Evolutionary conservation across 352 stramenopile genomes (phyloP).

Genomic region (Phytopythium helicoides): DNA sequence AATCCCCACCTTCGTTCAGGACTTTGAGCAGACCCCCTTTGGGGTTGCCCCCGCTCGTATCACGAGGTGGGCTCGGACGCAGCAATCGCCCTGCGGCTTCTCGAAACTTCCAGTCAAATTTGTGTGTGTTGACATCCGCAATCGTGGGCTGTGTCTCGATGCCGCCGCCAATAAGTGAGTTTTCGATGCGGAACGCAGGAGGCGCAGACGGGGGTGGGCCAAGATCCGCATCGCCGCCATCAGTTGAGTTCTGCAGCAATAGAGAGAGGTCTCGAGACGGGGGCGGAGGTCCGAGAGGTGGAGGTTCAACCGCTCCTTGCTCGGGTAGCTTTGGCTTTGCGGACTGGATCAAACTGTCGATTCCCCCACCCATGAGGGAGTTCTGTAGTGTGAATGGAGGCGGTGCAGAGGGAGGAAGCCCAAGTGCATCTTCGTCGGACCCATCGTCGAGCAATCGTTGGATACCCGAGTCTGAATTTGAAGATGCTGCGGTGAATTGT

Average conservation of each 20-base stretch:
- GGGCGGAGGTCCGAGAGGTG: slow-evolving; percentile 9
- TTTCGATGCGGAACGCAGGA: slow-evolving; percentile 61
- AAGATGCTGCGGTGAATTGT: not conserved
- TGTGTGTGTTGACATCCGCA: slow-evolving; percentile 74
- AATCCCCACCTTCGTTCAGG: too few relatives aligned
- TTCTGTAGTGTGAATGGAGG: slow-evolving; percentile 56
- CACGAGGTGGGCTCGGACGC: not conserved
- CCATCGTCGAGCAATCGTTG: slow-evolving; percentile 3
- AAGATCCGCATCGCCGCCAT: slow-evolving; percentile 33
- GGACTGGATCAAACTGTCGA: slow-evolving; percentile 42
- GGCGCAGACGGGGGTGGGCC: slow-evolving; percentile 57
- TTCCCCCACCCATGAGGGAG: slow-evolving; percentile 71
- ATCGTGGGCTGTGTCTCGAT: slow-evolving; percentile 74
- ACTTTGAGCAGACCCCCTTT: too few relatives aligned
- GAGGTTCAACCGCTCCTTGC: not conserved
- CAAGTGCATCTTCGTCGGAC: slow-evolving; percentile 15
- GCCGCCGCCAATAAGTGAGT: slow-evolving; percentile 81
- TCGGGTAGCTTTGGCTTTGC: slow-evolving; percentile 17
- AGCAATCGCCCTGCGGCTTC: slow-evolving; percentile 7
- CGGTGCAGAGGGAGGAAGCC: slow-evolving; percentile 33
- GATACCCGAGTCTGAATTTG: not conserved
- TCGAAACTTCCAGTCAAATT: slow-evolving; percentile 78
- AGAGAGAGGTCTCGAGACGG: slow-evolving; percentile 11
- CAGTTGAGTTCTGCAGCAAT: slow-evolving; percentile 14
- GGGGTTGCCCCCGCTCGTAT: too few relatives aligned